Conservation (phyloP, 148 eudicot species). For the Rhododendron vialii region DNA sequence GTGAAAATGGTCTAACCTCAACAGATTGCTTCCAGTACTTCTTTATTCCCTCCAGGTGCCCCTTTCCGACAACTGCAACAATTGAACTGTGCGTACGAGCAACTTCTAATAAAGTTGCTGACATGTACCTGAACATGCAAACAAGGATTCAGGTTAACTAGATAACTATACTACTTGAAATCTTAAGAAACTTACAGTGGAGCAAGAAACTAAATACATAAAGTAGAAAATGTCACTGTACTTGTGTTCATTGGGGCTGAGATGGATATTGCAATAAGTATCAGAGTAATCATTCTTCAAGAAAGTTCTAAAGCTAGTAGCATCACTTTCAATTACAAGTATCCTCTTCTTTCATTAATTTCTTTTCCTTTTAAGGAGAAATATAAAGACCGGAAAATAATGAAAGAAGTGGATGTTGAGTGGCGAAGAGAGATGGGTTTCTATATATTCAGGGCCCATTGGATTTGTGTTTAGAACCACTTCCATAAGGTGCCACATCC, state of each 20-base stretch:
- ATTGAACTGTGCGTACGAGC: constrained; percentile 80
- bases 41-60: constrained; percentile 82
- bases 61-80: constrained; percentile 97
- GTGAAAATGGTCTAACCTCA: constrained; percentile 41
- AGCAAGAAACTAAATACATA: background rate
- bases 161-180: background rate
- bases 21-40: constrained; percentile 81
- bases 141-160: background rate
- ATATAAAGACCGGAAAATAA: background rate
- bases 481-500: background rate
- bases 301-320: background rate
- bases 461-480: background rate
- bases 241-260: background rate
- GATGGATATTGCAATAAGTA: background rate
- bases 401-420: background rate
- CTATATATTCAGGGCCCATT: background rate
- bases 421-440: background rate
- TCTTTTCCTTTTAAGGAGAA: background rate
- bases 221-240: background rate
- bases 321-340: background rate
- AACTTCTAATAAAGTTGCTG: constrained; percentile 56
- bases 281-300: background rate
- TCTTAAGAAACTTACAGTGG: background rate
- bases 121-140: constrained; percentile 68
- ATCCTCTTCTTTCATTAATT: background rate